Base-by-base conservation (phyloP, 176 grass and related monocot genomes). In the Themeda triandra region DNA sequence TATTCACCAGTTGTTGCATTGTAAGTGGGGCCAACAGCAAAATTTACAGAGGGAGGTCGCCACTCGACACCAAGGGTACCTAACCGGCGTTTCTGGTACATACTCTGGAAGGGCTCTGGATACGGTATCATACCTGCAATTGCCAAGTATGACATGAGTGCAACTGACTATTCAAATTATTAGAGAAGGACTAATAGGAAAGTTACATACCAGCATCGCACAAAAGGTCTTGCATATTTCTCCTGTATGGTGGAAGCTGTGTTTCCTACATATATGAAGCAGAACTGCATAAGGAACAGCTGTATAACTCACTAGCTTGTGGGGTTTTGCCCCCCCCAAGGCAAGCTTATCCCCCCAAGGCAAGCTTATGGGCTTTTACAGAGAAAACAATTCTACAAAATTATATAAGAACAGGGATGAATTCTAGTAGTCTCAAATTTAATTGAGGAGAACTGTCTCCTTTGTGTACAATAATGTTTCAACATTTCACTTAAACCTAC, bases 41-140 rank as follows among this genome's bases (percentile, higher is more conserved):
- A 95, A 67, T 95, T 89, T 63, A 98, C 86, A 42, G 93, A 81
- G 17, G 91, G 93, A 66, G 96, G 91, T 27, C 93, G 87, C 96
- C 96, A 98, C 83, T 98, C 96, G 29, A 93, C 66, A 86, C 96
- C 96, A 62, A 98, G 63, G 63, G 89, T 90, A 76, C 96, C 96
- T 71, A 95, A 84, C 45, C 96, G 91, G 4, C 91, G 93, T 77
- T 86, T 88, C 86, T 98, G 96, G 81, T 92, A 98, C 87, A 93
- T 93, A 90, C 87, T 95, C 83, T 98, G 96, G 78, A 92, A 98
- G 53, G 93, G 91, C 81, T 98, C 96, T 66, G 93, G 87, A 79
- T 98, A 98, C 58, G 96, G 96, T 71, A 98, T 98, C 87, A 98
- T 98, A 78, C 85, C 96, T 98, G 89, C 60, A 90, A 75, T 77